Evolutionary conservation across 1,284 basidiomycete genomes (phyloP), one percentile per base, ranked within the genome.

Genomic region (Inonotus hispidus): DNA sequence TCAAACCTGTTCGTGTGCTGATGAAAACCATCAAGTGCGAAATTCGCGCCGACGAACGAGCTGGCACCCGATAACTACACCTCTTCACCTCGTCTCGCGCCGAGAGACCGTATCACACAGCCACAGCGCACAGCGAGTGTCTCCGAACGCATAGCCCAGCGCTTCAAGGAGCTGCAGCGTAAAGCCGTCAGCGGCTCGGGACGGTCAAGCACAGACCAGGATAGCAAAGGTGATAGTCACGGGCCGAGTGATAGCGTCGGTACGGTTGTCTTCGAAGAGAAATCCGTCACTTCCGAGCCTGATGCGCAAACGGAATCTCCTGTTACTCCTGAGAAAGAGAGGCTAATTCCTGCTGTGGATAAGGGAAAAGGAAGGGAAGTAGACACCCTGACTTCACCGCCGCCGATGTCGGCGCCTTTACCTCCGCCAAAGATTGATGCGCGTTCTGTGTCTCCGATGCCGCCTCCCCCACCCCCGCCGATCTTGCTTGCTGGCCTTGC

Each of bases 341-440:
- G 77, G 58, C 68, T 72, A 7, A 65, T 72, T 19, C 76, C 79
- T 2, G 86, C 82, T 66, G 68, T 87, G 23, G 88, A 91, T 77
- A 92, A 92, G 69, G 90, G 90, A 60, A 92, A 92, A 69, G 86
- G 82, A 45, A 88, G 82, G 65, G 88, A 82, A 11, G 71, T 79
- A 6, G 81, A 73, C 23, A 67, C 80, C 25, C 67, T 75, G 11
- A 73, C 77, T 10, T 88, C 89, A 0, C 88, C 90, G n/a, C 81
- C 82, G 29, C 76, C 82, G 3, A 75, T 88, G 74, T 83, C 83
- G 0, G 82, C 85, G 16, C 72, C 79, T 4, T 72, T 83, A 8
- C 80, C 81, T 13, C 80, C 81, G 14, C 66, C 70, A 13, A 67
- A 75, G 13, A 65, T 69, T 32, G 57, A 67, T 61, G 65, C 72